These are phyloP conservation scores for Russula dissimulans DNA, from an alignment of 768 basidiomycete species.

Conservation along the genomic window DNA sequence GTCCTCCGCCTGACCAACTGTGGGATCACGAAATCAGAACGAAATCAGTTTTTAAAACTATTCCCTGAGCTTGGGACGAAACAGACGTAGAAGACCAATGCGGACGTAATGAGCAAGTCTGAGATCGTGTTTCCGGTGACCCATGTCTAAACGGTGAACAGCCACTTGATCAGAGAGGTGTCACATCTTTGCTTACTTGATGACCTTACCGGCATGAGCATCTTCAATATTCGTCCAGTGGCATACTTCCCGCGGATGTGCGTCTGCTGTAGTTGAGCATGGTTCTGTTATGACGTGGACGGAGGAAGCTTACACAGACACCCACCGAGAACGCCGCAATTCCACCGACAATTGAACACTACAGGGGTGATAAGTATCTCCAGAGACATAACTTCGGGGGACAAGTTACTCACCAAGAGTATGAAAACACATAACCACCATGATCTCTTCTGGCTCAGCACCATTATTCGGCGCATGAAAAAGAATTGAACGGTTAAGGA, in stretches of 20 bases:
- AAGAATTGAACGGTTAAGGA: constrained; percentile 26
- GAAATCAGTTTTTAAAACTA: background rate
- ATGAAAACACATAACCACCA: background rate
- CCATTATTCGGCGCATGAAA: constrained; percentile 26
- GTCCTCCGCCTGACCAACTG: background rate
- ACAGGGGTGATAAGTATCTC: background rate
- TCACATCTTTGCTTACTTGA: background rate
- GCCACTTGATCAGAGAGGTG: too few relatives aligned
- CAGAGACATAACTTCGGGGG: too few relatives aligned
- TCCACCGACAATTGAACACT: background rate
- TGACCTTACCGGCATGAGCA: background rate
- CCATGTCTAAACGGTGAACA: background rate
- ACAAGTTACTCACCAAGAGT: background rate
- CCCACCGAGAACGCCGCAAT: background rate
- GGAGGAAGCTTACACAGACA: background rate
- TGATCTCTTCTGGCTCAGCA: background rate
- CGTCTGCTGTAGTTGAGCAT: background rate
- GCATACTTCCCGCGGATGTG: background rate
- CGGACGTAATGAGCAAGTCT: background rate
- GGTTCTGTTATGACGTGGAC: too few relatives aligned
- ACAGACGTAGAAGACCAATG: background rate
- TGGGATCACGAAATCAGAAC: background rate
- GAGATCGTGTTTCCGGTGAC: background rate
- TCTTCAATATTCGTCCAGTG: background rate
- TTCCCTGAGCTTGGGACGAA: too few relatives aligned